Base-by-base conservation (phyloP, 73 alveolate genomes). In the Paraurostyla sp. region DNA sequence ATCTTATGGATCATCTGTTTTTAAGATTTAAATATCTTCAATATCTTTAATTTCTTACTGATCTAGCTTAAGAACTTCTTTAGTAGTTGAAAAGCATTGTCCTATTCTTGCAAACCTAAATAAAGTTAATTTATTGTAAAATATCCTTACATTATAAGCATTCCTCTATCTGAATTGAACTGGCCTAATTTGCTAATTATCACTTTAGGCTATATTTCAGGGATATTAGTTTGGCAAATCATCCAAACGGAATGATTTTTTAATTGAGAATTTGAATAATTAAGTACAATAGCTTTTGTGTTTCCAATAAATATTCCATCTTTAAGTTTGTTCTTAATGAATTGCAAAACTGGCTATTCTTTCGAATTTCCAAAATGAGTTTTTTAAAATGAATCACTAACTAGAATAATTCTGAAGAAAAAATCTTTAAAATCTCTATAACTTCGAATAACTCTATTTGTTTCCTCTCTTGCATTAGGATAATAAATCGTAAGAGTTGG, bases 191-290 rank as follows among this genome's bases (percentile, higher is more conserved):
- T 29, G 13, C 29, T 3, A n/a, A 90, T 83, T 11, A 90, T 63
- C n/a, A 38, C 25, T 0, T 90, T 71, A 0, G 57, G 32, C 16
- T 63, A 23, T 0, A 83, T 20, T 18, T n/a, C 75, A 18, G 71
- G 78, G 25, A 52, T 40, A 1, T 35, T 29, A 18, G 68, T 48
- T 0, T 30, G 71, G 30, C 57, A 32, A n/a, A 83, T 27, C 84
- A 91, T 50, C 95, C 95, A 91, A 71, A 76, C 76, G 0, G 93
- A 83, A 40, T 84, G 92, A 63, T 81, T 88, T 41, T 91, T 91
- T 62, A 83, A 35, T 52, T 91, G 85, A 46, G 95, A 91, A 63
- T 91, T 91, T 0, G 95, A 91, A 78, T 91, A 84, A 52, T 43
- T 76, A 49, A 91, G 33, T 25, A 91, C 73, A 41, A 71, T 46